A percentile compares a stretch with the other conserved stretches of the same genome.
Evolutionary conservation across 1,284 basidiomycete species (phyloP).

Genomic region (Agroathelia rolfsii): DNA sequence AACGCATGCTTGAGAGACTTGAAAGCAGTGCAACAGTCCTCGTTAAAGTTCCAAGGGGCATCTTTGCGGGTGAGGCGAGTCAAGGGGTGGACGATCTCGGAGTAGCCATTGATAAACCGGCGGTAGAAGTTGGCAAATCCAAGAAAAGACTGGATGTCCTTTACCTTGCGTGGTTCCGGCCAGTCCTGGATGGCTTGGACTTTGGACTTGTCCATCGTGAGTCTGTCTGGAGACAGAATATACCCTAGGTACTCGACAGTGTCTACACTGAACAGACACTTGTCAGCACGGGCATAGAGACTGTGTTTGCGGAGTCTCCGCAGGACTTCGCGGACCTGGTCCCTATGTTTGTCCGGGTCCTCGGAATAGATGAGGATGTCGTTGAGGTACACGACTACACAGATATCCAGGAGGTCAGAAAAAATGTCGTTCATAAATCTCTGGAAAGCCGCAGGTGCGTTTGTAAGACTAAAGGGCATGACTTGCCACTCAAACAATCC

Average conservation of each 20-base stretch:
- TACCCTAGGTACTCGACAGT: slow-evolving; percentile 31
- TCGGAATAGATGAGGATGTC: slow-evolving; percentile 17
- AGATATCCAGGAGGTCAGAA: slow-evolving; percentile 11
- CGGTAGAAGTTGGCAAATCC: slow-evolving; percentile 30
- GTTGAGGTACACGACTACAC: slow-evolving; percentile 14
- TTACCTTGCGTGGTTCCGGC: slow-evolving; percentile 23
- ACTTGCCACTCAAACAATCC: slow-evolving; percentile 24
- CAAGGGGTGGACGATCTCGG: slow-evolving; percentile 22
- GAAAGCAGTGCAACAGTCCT: slow-evolving; percentile 17
- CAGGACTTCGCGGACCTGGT: slow-evolving; percentile 22
- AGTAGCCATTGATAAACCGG: slow-evolving; percentile 27
- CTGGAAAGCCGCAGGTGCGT: slow-evolving; percentile 12
- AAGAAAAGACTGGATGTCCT: slow-evolving; percentile 25
- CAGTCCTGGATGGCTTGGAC: slow-evolving; percentile 26
- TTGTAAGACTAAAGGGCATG: slow-evolving; percentile 19
- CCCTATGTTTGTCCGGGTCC: slow-evolving; percentile 15
- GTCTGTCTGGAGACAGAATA: slow-evolving; percentile 20
- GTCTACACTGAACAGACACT: slow-evolving; percentile 22
- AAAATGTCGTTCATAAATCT: slow-evolving; percentile 14
- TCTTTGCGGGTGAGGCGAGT: slow-evolving; percentile 19
- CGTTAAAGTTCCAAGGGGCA: slow-evolving; percentile 15
- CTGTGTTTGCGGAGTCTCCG: slow-evolving; percentile 15
- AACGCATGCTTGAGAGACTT: slow-evolving; percentile 21
- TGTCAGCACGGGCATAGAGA: slow-evolving; percentile 21
- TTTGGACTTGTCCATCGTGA: slow-evolving; percentile 28